Evolutionary conservation across 495 filamentous ascomycete genomes (phyloP).

Genomic region (Hypomontagnella monticulosa): DNA sequence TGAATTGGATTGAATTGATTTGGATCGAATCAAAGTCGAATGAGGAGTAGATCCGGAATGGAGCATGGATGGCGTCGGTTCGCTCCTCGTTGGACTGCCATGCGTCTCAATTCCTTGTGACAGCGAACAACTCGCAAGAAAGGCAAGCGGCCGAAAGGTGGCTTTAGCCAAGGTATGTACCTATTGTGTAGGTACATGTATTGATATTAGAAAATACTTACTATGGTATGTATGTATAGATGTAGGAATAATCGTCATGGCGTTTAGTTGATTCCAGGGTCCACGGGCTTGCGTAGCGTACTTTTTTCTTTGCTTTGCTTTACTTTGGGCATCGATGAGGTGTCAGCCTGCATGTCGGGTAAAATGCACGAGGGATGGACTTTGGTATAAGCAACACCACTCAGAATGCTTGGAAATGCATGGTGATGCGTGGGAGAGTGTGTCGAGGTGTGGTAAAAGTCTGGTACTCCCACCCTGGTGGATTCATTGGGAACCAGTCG

Average conservation of each 20-base stretch:
- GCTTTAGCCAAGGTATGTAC: background rate
- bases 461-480: slow-evolving; percentile 21
- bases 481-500: slow-evolving; percentile 38
- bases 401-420: background rate
- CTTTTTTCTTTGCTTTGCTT: slow-evolving; percentile 2
- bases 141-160: slow-evolving; percentile 30
- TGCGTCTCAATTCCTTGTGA: slow-evolving; percentile 23
- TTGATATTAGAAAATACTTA: no score
- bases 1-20: background rate
- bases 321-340: slow-evolving; percentile 38
- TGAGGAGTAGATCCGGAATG: background rate
- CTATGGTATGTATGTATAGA: background rate
- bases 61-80: slow-evolving; percentile 29
- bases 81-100: slow-evolving; percentile 27
- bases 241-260: background rate
- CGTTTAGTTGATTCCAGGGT: background rate
- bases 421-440: no score
- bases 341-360: slow-evolving; percentile 42
- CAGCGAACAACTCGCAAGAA: slow-evolving; percentile 1
- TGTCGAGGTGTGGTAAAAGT: background rate
- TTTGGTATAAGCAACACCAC: slow-evolving; percentile 22
- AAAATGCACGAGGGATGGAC: slow-evolving; percentile 38
- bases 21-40: background rate
- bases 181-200: slow-evolving; percentile 1
- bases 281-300: background rate